A percentile compares a stretch with the other conserved stretches of the same genome.
Evolutionary conservation across 768 basidiomycete species (phyloP).

Genomic region (Pleurotus platypus): DNA sequence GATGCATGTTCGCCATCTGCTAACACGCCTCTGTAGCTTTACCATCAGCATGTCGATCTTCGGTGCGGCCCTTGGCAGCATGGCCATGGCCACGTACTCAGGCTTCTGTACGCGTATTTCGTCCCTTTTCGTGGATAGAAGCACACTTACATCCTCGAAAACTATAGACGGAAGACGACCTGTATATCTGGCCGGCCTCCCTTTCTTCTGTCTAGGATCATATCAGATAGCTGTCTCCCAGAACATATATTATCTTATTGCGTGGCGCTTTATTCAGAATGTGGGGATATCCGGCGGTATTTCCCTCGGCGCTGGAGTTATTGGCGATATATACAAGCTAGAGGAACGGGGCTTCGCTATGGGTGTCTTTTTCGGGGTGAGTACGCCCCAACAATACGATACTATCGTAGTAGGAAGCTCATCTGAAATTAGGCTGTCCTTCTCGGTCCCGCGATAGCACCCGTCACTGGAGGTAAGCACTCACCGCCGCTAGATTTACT

Average conservation of each 20-base stretch:
- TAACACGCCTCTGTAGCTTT: constrained; percentile 24
- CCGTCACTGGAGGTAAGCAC: constrained; percentile 47
- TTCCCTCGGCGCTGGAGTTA: constrained; percentile 54
- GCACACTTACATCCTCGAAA: neutral
- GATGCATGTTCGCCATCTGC: neutral
- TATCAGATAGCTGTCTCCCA: constrained; percentile 51
- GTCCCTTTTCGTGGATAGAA: no score
- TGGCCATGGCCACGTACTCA: constrained; percentile 50
- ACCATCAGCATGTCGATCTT: constrained; percentile 52
- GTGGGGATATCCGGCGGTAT: constrained; percentile 55
- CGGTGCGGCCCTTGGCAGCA: constrained; percentile 38
- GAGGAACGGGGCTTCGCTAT: constrained; percentile 61
- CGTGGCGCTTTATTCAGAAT: constrained; percentile 64
- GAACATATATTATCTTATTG: constrained; percentile 43
- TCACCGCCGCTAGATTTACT: neutral
- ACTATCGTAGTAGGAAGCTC: no score
- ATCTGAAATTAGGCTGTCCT: constrained; percentile 38
- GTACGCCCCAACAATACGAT: constrained; percentile 7
- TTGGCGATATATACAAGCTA: constrained; percentile 63
- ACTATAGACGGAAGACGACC: constrained; percentile 62
- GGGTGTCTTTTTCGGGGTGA: constrained; percentile 54
- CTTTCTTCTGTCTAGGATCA: constrained; percentile 55
- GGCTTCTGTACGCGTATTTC: constrained; percentile 38
- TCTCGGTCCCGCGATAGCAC: constrained; percentile 60
- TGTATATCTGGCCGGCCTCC: constrained; percentile 57